These are phyloP conservation scores for Beverwykella pulmonaria DNA, from an alignment of 495 filamentous ascomycete species.

Conservation along the genomic window DNA sequence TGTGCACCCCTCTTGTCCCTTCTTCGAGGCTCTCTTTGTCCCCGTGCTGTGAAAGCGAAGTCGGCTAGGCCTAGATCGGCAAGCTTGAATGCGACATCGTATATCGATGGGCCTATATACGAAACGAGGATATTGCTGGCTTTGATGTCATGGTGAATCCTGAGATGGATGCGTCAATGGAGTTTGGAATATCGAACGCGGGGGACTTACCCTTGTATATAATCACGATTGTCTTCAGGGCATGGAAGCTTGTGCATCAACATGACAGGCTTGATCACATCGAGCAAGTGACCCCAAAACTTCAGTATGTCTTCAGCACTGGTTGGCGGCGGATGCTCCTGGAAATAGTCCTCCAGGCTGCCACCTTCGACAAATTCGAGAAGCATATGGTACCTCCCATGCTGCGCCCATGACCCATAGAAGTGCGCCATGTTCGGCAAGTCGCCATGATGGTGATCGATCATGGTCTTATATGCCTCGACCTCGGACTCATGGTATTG, in stretches of 20 bases:
- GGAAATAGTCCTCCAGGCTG: conserved; percentile 49
- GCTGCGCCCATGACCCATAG: conserved; percentile 50
- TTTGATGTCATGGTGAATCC: conserved; percentile 35
- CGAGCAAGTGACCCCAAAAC: conserved; percentile 52
- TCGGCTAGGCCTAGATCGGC: conserved; percentile 27
- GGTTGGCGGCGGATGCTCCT: conserved; percentile 37
- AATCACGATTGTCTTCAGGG: neutral
- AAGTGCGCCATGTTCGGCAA: conserved; percentile 47
- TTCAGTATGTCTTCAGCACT: conserved; percentile 43
- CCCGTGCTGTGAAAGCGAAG: neutral
- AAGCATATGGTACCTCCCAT: conserved; percentile 48
- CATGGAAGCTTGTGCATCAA: conserved; percentile 44
- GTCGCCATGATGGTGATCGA: conserved; percentile 5
- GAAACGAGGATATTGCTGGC: conserved; percentile 30
- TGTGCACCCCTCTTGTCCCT: conserved; percentile 8
- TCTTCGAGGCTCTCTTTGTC: too few species aligned
- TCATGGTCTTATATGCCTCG: conserved; percentile 44
- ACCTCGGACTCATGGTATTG: conserved; percentile 3
- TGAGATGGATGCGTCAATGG: conserved; percentile 2
- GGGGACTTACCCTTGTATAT: conserved; percentile 11
- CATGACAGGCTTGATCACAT: conserved; percentile 45
- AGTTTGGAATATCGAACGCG: neutral
- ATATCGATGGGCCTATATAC: neutral
- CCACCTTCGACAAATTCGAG: conserved; percentile 54
- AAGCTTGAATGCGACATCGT: conserved; percentile 28